Percentiles rank a stretch among this genome's conserved stretches.
phyloP scores from a whole-genome alignment of 306 rosid species.

The Urtica urens region DNA sequence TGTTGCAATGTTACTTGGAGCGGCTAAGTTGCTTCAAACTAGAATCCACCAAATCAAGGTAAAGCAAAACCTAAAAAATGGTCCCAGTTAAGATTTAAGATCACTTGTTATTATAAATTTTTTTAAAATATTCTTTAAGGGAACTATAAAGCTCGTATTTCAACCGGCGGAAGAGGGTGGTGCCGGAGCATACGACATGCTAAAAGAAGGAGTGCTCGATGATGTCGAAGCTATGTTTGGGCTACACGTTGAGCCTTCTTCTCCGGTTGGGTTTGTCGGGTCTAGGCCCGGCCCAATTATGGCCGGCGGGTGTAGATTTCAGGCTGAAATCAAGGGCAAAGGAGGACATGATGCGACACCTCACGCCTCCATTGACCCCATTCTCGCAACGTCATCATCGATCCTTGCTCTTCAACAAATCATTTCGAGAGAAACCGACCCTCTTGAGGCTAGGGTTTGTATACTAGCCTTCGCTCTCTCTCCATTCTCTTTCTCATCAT shows the following conservation, averaged over 20 bases:
- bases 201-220: slow-evolving; percentile 43
- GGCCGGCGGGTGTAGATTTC: slow-evolving; percentile 35
- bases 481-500: no score
- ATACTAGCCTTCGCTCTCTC: neutral
- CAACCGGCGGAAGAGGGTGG: slow-evolving; percentile 53
- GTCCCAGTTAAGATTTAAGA: no score
- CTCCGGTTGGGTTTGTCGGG: slow-evolving; percentile 26
- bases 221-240: slow-evolving; percentile 37
- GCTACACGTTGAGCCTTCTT: slow-evolving; percentile 27
- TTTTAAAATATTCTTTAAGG: slow-evolving; percentile 15
- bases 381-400: slow-evolving; percentile 31
- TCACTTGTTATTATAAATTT: no score
- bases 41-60: slow-evolving; percentile 36
- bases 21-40: slow-evolving; percentile 42
- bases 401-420: slow-evolving; percentile 44
- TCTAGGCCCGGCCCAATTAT: slow-evolving; percentile 43
- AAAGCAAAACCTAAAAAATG: neutral
- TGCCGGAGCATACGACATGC: slow-evolving; percentile 41
- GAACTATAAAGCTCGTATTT: slow-evolving; percentile 57
- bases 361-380: slow-evolving; percentile 30
- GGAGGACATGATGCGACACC: slow-evolving; percentile 36
- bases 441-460: slow-evolving; percentile 38
- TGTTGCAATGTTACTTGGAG: slow-evolving; percentile 54
- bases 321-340: slow-evolving; percentile 23
- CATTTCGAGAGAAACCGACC: slow-evolving; percentile 46